Evolutionary conservation across 2,329 filamentous ascomycete genomes (phyloP).

Genomic region (Ascomycota sp.): DNA sequence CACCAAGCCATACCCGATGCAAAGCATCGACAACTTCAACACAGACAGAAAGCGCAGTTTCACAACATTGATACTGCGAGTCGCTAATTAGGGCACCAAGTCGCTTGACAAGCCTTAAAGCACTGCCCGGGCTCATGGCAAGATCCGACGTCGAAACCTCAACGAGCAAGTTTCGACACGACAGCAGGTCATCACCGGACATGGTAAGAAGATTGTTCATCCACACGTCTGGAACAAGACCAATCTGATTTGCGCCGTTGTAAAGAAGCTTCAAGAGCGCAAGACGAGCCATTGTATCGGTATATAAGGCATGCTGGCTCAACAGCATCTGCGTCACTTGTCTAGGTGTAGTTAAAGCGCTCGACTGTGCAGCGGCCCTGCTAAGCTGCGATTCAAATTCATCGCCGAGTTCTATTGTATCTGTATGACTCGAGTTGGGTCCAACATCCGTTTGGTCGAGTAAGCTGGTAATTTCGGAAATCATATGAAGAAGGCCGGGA

Average conservation of each 20-base stretch:
- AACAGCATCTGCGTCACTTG: constrained; percentile 19
- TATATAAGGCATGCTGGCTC: constrained; percentile 23
- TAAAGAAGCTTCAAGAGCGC: constrained; percentile 20
- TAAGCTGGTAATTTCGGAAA: constrained; percentile 15
- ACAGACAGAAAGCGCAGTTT: constrained; percentile 45
- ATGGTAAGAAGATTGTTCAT: constrained; percentile 26
- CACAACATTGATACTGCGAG: constrained; percentile 47
- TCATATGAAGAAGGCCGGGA: constrained; percentile 19
- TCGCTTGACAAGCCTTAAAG: constrained; percentile 24
- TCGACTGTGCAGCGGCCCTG: constrained; percentile 17
- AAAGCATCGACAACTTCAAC: constrained; percentile 46
- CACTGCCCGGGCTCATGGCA: constrained; percentile 22
- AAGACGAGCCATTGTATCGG: constrained; percentile 23
- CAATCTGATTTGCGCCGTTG: constrained; percentile 21
- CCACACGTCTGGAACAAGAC: constrained; percentile 26
- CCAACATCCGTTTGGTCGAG: constrained; percentile 6
- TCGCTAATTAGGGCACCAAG: constrained; percentile 28
- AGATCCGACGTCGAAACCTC: constrained; percentile 33
- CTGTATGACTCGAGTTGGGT: constrained; percentile 15
- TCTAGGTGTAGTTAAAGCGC: constrained; percentile 21
- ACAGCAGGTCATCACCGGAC: constrained; percentile 29
- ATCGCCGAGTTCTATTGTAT: constrained; percentile 45
- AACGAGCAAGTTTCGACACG: constrained; percentile 24
- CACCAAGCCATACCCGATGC: constrained; percentile 38
- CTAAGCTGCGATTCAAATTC: constrained; percentile 39